These are phyloP conservation scores for Uronychia setigera DNA, from an alignment of 73 alveolate species.

Conservation along the genomic window DNA sequence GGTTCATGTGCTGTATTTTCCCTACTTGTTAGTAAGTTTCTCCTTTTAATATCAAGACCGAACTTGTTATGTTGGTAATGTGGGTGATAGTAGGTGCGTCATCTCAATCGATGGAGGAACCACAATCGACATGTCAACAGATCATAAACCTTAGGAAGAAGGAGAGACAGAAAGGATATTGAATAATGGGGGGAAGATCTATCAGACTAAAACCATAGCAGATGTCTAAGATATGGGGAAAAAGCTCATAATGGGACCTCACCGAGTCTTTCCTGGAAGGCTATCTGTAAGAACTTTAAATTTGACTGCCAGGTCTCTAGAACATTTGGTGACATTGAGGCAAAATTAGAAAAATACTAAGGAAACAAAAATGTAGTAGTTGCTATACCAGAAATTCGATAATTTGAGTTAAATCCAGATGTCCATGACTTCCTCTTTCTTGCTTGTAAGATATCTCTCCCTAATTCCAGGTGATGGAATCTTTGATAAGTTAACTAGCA, in stretches of 20 bases:
- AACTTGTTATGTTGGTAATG: slow-evolving; percentile 59
- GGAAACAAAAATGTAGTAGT: slow-evolving; percentile 85
- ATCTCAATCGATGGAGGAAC: slow-evolving; percentile 58
- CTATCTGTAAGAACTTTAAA: slow-evolving; percentile 54
- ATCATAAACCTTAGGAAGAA: slow-evolving; percentile 60
- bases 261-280: slow-evolving; percentile 89
- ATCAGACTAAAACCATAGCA: slow-evolving; percentile 10
- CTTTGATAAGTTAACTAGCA: slow-evolving; percentile 77
- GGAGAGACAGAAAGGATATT: not conserved
- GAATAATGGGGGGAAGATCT: not conserved
- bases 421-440: slow-evolving; percentile 74
- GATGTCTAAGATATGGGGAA: not conserved
- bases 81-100: slow-evolving; percentile 72
- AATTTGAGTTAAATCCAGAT: slow-evolving; percentile 70
- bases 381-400: slow-evolving; percentile 84
- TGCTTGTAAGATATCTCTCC: slow-evolving; percentile 55
- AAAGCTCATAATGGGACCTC: slow-evolving; percentile 82
- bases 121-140: slow-evolving; percentile 60
- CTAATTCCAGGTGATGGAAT: slow-evolving; percentile 84
- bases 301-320: slow-evolving; percentile 55
- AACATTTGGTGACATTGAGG: slow-evolving; percentile 90
- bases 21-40: slow-evolving; percentile 44
- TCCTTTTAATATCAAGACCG: slow-evolving; percentile 45
- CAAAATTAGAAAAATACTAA: slow-evolving; percentile 71
- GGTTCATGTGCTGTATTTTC: slow-evolving; percentile 84